Conservation (phyloP, 2,329 filamentous ascomycete species). For the Aspergillus candidus region DNA sequence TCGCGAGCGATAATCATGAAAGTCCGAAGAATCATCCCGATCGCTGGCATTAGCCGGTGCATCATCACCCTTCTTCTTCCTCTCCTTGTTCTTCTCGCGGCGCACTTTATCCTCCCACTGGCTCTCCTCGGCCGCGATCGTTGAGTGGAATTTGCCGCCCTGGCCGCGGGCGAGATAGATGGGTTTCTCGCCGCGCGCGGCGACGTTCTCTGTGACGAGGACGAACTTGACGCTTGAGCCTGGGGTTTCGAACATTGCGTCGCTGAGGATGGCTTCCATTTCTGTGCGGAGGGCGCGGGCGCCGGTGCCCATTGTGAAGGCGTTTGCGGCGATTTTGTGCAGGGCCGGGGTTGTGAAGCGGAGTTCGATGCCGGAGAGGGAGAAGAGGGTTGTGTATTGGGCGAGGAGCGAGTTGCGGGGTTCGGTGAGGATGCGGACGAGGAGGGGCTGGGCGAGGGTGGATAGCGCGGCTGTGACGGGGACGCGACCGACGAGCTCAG, state of each 20-base stretch:
- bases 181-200: slow-evolving; percentile 53
- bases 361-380: slow-evolving; percentile 68
- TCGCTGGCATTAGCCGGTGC: slow-evolving; percentile 2
- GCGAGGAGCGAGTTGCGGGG: slow-evolving; percentile 80
- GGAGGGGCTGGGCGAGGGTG: slow-evolving; percentile 59
- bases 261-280: slow-evolving; percentile 70
- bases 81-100: slow-evolving; percentile 27
- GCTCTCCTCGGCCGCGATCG: slow-evolving; percentile 47
- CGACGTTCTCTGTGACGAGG: slow-evolving; percentile 64
- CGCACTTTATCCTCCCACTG: slow-evolving; percentile 42
- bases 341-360: slow-evolving; percentile 77
- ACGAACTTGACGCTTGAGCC: slow-evolving; percentile 62
- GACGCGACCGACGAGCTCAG: slow-evolving; percentile 90
- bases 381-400: slow-evolving; percentile 85
- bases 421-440: slow-evolving; percentile 86
- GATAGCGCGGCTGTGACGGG: slow-evolving; percentile 84
- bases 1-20: slow-evolving; percentile 42
- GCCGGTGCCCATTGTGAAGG: slow-evolving; percentile 65
- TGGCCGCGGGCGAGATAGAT: slow-evolving; percentile 49
- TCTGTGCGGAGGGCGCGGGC: slow-evolving; percentile 73
- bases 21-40: slow-evolving; percentile 25
- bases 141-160: slow-evolving; percentile 45
- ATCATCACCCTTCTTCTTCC: slow-evolving; percentile 13
- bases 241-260: slow-evolving; percentile 76
- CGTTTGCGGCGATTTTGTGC: slow-evolving; percentile 71